A percentile compares a stretch with the other conserved stretches of the same genome.
phyloP scores from a whole-genome alignment of 2,329 filamentous ascomycete species.

The Calonectria pteridis region DNA sequence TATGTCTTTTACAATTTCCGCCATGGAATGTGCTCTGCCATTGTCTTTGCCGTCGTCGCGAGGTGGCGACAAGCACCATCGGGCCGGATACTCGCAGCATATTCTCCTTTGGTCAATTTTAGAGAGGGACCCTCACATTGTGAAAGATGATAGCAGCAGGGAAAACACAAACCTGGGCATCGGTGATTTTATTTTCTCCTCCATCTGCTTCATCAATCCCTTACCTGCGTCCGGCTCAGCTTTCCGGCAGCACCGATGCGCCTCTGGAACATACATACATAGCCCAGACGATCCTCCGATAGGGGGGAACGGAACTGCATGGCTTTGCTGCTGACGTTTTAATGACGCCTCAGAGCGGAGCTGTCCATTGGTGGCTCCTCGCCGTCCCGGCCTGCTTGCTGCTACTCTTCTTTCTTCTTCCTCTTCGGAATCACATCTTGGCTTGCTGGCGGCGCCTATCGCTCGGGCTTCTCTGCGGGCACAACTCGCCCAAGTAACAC shows the following conservation, averaged over 20 bases:
- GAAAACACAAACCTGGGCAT: background rate
- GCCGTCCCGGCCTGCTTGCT: background rate
- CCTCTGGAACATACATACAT: slow-evolving; percentile 13
- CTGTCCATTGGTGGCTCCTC: background rate
- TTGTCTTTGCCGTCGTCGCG: background rate
- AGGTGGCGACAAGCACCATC: background rate
- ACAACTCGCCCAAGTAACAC: background rate
- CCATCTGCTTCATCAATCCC: slow-evolving; percentile 7
- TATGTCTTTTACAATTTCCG: background rate
- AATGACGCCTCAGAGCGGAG: background rate
- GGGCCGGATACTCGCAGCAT: background rate
- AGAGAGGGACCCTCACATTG: background rate
- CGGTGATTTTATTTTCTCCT: background rate
- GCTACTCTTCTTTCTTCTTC: background rate
- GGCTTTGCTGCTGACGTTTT: slow-evolving; percentile 2
- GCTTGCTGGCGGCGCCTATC: background rate
- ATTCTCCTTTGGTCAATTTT: background rate
- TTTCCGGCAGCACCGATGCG: background rate
- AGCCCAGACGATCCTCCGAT: background rate
- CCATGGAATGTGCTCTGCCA: slow-evolving; percentile 1
- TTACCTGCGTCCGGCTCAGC: background rate
- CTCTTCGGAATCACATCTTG: background rate
- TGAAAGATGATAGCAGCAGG: background rate
- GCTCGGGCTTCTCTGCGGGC: slow-evolving; percentile 1
- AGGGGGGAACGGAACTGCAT: background rate